Evolutionary conservation across 768 basidiomycete genomes (phyloP), one percentile per base, ranked within the genome.

Genomic region (Pleurotus cornucopiae): DNA sequence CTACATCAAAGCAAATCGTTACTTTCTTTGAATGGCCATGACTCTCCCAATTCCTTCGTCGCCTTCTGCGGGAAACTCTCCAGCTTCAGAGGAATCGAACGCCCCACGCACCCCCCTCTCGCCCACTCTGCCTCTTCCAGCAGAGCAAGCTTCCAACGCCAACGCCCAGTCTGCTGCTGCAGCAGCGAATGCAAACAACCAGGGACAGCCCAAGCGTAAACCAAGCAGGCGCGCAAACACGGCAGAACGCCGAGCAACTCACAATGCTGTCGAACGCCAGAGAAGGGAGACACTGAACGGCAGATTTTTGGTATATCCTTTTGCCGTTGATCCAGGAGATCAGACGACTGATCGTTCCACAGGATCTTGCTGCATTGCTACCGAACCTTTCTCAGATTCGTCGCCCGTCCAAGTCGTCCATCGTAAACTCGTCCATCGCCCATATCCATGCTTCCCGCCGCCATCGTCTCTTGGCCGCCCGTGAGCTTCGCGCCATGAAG

Each of bases 241-340:
- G 52, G 95, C 94, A 51, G 96, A 98, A 70, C 91, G 95, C 71
- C 78, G 96, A 37, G 93, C 94, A 3, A 94, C 91, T 18, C 96
- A 99, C 75, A 99, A 98, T 69, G 96, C 97, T 30, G 93, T 98
- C 57, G 97, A 98, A 76, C 81, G 97, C 49, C 89, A 90, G 66
- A 82, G 96, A 47, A 77, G 96, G 49, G 96, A 98, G 76, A 94
- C 90, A 45, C 76, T 98, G 51, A 99, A 98, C 68, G 84, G 89
- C 53, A 82, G 94, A 57, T 98, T 98, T 77, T 75, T 97, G 63
- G 90, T 87, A 68, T 64, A 87, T 70, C 49, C 53, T 55, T 62
- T 61, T 56, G 18, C 45, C 21, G 9, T n/a, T 4, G 38, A 57
- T 21, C 14, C 45, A 41, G 47, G 60, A 56, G 54, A 39, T 54